phyloP scores from a whole-genome alignment of 176 grass and related monocot genomes.

The Oryza punctata region DNA sequence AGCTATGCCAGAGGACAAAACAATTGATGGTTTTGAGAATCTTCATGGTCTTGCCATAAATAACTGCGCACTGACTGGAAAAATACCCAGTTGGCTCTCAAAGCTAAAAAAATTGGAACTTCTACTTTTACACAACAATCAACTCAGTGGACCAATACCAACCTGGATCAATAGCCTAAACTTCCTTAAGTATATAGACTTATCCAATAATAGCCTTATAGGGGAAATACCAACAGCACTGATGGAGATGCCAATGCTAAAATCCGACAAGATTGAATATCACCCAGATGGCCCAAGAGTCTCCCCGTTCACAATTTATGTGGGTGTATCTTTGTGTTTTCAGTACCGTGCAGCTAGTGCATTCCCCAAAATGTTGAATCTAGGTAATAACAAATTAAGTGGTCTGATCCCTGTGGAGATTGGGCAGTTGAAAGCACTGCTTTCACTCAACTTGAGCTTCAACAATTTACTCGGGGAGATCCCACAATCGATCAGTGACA shows the following conservation, averaged over 20 bases:
- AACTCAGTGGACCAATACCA: conserved; percentile 20
- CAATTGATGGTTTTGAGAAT: not conserved
- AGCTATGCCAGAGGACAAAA: not conserved
- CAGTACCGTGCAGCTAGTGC: not conserved
- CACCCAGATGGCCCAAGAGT: not conserved
- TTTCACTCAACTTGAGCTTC: conserved; percentile 22
- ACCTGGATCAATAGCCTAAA: conserved; percentile 14
- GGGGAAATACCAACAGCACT: not conserved
- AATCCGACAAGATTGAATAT: not conserved
- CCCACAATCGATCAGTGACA: conserved; percentile 22
- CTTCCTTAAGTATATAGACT: conserved; percentile 5
- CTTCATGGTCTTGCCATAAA: not conserved
- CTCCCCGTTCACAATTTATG: not conserved
- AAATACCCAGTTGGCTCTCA: conserved; percentile 29
- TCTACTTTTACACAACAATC: not conserved
- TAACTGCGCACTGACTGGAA: not conserved
- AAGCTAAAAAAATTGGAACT: not conserved
- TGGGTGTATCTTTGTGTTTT: not conserved
- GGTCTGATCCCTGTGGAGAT: conserved; percentile 27
- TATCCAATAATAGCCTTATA: conserved; percentile 12
- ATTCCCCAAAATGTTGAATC: not conserved
- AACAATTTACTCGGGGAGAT: conserved; percentile 31
- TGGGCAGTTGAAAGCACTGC: conserved; percentile 5
- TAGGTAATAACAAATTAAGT: conserved; percentile 1
- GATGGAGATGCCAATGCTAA: not conserved